Conservation (phyloP, 441 rosid genomes). For the Brassica hybrid region DNA sequence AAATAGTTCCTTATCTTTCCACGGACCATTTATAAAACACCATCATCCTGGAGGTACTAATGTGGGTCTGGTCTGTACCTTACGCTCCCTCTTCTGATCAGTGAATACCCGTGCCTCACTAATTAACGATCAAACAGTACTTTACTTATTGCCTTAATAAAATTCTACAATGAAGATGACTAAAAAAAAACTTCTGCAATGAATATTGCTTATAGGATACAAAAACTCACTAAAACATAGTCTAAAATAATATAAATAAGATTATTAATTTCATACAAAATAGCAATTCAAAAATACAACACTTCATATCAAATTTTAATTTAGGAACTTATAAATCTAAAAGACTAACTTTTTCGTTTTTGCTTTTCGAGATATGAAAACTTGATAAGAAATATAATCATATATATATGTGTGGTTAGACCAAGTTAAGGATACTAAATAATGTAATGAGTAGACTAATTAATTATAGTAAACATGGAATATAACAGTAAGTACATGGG, state of each 20-base stretch:
- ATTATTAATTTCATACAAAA: not conserved
- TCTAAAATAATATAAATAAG: not conserved
- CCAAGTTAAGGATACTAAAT: not conserved
- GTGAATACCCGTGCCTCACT: too few relatives aligned
- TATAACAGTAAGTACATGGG: slow-evolving; percentile 10
- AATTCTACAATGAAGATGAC: not conserved
- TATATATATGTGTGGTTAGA: not conserved
- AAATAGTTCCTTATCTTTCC: too few relatives aligned
- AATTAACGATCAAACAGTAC: not conserved
- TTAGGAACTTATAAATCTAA: not conserved
- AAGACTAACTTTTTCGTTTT: too few relatives aligned
- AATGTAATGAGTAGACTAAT: not conserved
- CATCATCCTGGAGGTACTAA: too few relatives aligned
- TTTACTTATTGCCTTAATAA: not conserved
- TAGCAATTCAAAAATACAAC: not conserved
- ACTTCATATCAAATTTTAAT: not conserved
- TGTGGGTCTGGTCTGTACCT: too few relatives aligned
- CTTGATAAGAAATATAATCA: not conserved
- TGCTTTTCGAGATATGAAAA: not conserved
- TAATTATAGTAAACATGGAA: not conserved
- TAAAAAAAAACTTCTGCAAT: not conserved
- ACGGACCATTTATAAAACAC: too few relatives aligned
- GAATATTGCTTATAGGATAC: not conserved
- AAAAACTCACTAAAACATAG: not conserved
- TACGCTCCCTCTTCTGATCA: too few relatives aligned